Conservation (phyloP, 257 asterid genomes). For the Cruciata laevipes region DNA sequence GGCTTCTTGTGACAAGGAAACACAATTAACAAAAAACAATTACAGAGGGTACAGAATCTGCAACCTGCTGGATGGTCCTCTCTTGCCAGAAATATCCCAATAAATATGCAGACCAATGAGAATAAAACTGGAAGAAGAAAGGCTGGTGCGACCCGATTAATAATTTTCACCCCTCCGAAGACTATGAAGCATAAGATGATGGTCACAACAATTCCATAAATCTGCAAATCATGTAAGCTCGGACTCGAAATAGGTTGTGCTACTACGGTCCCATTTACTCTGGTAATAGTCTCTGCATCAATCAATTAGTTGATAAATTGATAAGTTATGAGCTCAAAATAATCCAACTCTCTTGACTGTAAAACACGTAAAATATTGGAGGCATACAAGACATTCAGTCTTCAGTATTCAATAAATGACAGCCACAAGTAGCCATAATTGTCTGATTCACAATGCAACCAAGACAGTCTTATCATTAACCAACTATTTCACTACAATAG, state of each 20-base stretch:
- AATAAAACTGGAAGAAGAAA: slow-evolving; percentile 83
- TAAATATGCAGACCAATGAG: slow-evolving; percentile 79
- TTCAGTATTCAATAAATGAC: neutral
- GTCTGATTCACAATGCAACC: neutral
- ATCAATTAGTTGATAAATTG: slow-evolving; percentile 13
- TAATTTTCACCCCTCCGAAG: slow-evolving; percentile 96
- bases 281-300: slow-evolving; percentile 59
- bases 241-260: slow-evolving; percentile 86
- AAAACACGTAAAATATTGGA: slow-evolving; percentile 8
- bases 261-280: slow-evolving; percentile 68
- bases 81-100: slow-evolving; percentile 73
- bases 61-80: slow-evolving; percentile 70
- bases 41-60: slow-evolving; percentile 8
- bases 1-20: neutral
- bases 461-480: neutral
- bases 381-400: neutral
- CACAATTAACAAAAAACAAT: slow-evolving; percentile 8
- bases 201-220: slow-evolving; percentile 89
- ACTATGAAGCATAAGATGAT: slow-evolving; percentile 90
- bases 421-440: neutral
- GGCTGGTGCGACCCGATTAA: slow-evolving; percentile 98
- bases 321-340: slow-evolving; percentile 16
- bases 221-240: slow-evolving; percentile 90
- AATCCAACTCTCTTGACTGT: neutral
- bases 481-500: neutral